Evolutionary conservation across 495 filamentous ascomycete genomes (phyloP).

Genomic region (Daldinia grandis): DNA sequence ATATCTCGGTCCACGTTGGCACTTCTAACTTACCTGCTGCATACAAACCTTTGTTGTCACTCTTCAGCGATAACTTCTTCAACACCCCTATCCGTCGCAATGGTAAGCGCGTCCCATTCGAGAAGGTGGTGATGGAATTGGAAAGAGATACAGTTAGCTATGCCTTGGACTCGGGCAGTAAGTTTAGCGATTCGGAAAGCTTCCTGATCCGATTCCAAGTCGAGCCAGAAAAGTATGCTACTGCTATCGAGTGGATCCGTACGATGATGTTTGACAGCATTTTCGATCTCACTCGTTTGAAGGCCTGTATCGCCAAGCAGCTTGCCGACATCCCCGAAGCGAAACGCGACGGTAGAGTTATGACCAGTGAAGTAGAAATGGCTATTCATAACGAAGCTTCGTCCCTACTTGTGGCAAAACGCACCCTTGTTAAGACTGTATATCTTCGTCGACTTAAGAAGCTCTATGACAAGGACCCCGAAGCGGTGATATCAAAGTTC

Average conservation of each 20-base stretch:
- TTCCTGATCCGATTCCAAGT: conserved; percentile 82
- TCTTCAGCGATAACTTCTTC: conserved; percentile 94
- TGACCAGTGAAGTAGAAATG: conserved; percentile 76
- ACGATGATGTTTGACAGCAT: conserved; percentile 87
- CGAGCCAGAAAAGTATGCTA: conserved; percentile 86
- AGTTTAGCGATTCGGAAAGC: conserved; percentile 79
- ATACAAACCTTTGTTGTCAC: conserved; percentile 79
- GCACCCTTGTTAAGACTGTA: conserved; percentile 84
- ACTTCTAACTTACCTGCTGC: conserved; percentile 76
- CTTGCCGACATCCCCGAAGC: conserved; percentile 91
- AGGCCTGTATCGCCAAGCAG: conserved; percentile 84
- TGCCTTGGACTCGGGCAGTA: conserved; percentile 68
- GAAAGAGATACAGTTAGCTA: conserved; percentile 92
- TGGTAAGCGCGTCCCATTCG: conserved; percentile 83
- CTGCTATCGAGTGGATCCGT: conserved; percentile 83
- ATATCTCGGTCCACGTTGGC: conserved; percentile 78
- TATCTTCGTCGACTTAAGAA: conserved; percentile 86
- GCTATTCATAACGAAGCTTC: conserved; percentile 79
- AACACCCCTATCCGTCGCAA: conserved; percentile 84
- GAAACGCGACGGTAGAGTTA: conserved; percentile 85
- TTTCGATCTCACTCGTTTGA: conserved; percentile 82
- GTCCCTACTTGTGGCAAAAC: conserved; percentile 78
- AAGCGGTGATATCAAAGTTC: conserved; percentile 75
- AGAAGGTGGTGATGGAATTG: conserved; percentile 86
- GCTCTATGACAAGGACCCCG: conserved; percentile 74